Evolutionary conservation across 2,329 filamentous ascomycete genomes (phyloP).

Genomic region (Gyromitra esculenta): DNA sequence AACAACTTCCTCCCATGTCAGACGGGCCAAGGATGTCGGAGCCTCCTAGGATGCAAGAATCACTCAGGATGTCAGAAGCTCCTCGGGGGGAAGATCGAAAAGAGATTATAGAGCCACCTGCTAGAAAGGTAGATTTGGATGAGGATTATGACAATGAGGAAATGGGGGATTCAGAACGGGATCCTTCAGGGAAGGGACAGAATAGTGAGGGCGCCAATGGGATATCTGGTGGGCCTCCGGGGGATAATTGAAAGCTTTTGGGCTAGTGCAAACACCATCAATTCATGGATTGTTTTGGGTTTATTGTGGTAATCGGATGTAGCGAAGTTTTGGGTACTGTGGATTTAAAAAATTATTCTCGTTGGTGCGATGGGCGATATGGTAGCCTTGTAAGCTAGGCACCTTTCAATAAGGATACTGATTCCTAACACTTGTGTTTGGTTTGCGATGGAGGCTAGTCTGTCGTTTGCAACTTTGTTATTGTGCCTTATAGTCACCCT

Average conservation of each 20-base stretch:
- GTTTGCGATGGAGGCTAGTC: conserved; percentile 25
- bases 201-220: conserved; percentile 52
- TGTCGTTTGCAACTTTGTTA: conserved; percentile 39
- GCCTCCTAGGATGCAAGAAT: conserved; percentile 68
- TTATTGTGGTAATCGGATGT: conserved; percentile 36
- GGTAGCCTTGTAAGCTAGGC: conserved; percentile 22
- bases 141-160: conserved; percentile 93
- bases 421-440: conserved; percentile 15
- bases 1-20: conserved; percentile 62
- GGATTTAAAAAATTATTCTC: conserved; percentile 27
- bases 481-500: conserved; percentile 46
- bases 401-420: conserved; percentile 5
- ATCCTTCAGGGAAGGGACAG: conserved; percentile 50
- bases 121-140: conserved; percentile 94
- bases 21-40: conserved; percentile 64
- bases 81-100: conserved; percentile 55
- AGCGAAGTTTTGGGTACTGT: conserved; percentile 34
- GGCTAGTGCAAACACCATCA: conserved; percentile 26
- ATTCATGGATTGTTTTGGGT: conserved; percentile 42
- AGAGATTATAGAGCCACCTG: conserved; percentile 70
- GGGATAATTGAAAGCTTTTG: conserved; percentile 47
- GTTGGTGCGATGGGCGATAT: conserved; percentile 28
- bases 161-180: conserved; percentile 53
- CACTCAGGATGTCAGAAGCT: conserved; percentile 66
- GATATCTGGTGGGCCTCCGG: conserved; percentile 47